phyloP scores from a whole-genome alignment of 2,329 filamentous ascomycete species.

The Fusarium sp. region DNA sequence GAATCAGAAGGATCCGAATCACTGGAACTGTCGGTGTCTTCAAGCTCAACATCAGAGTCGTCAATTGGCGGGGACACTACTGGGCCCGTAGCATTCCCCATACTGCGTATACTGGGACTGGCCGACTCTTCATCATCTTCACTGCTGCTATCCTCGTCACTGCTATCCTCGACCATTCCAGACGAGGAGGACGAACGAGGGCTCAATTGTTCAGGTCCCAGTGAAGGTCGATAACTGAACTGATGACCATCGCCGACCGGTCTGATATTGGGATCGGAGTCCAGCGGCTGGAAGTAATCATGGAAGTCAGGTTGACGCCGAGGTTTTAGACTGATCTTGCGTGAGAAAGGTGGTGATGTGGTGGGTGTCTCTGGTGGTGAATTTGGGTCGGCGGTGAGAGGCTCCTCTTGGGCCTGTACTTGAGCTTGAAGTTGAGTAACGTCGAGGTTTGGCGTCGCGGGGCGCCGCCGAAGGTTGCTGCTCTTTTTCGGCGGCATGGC shows the following conservation, averaged over 20 bases:
- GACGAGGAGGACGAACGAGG: slow-evolving; percentile 52
- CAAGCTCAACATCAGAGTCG: slow-evolving; percentile 32
- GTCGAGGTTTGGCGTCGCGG: slow-evolving; percentile 57
- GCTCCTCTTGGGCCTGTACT: slow-evolving; percentile 40
- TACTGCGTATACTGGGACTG: slow-evolving; percentile 46
- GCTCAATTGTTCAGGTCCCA: slow-evolving; percentile 52
- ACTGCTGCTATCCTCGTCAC: slow-evolving; percentile 40
- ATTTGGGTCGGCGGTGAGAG: slow-evolving; percentile 54
- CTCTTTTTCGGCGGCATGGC: slow-evolving; percentile 50
- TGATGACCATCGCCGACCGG: slow-evolving; percentile 57
- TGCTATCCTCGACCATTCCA: slow-evolving; percentile 25
- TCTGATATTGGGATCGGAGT: slow-evolving; percentile 55
- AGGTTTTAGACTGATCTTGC: slow-evolving; percentile 49
- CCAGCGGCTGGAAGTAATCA: slow-evolving; percentile 47
- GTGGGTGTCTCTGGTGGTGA: slow-evolving; percentile 62
- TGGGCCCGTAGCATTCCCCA: slow-evolving; percentile 38
- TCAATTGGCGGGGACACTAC: slow-evolving; percentile 19
- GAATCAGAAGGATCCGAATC: slow-evolving; percentile 38
- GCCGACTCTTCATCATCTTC: slow-evolving; percentile 44
- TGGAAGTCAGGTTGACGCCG: slow-evolving; percentile 50
- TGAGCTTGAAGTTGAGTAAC: slow-evolving; percentile 38
- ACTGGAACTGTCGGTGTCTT: slow-evolving; percentile 27
- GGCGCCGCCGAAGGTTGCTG: slow-evolving; percentile 48
- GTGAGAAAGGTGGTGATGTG: slow-evolving; percentile 50
- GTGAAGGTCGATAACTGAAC: slow-evolving; percentile 54